Base-by-base conservation (phyloP, 345 rosid genomes). In the Salix arbutifolia region DNA sequence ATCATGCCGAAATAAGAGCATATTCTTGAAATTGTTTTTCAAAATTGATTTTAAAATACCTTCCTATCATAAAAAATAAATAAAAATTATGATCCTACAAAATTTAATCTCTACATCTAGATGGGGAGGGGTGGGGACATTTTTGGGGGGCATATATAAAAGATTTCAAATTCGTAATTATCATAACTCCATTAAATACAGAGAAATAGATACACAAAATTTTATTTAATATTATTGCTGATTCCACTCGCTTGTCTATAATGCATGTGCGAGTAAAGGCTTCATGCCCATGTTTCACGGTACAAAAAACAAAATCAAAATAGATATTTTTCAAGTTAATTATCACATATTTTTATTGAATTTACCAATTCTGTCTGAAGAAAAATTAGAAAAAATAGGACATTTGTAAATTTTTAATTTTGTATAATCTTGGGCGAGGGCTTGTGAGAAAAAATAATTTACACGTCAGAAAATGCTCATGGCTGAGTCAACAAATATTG, bases 391-490 rank as follows among this genome's bases (percentile, higher is more conserved):
- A 30, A 30, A 30, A 30, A 30, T 30, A 30, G 31, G 31, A 30
- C 31, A 30, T 30, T 30, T 30, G 31, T 31, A 31, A 31, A 4
- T 31, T 31, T 31, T 4, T 31, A 31, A 31, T 4, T 31, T 31
- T 31, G 3, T 31, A 31, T 31, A 31, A 31, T 31, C 33, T 31
- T 31, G 30, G 75, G 79, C 70, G 78, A 65, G 58, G 6, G 2
- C 12, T 23, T 33, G 19, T 18, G 16, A 58, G 18, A 46, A 21
- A 14, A 35, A 33, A 40, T 26, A 53, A 53, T 13, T n/a, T 33
- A 77, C 84, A 81, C 84, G 76, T 85, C 77, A 75, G 86, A 67
- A n/a, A 25, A 21, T 48, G 42, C 31, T 74, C 74, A 73, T 42
- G 4, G 75, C 72, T 74, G 86, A 78, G 76, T 72, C 46, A 31